Conservation (phyloP, 345 rosid genomes). For the Lepidium didymum region DNA sequence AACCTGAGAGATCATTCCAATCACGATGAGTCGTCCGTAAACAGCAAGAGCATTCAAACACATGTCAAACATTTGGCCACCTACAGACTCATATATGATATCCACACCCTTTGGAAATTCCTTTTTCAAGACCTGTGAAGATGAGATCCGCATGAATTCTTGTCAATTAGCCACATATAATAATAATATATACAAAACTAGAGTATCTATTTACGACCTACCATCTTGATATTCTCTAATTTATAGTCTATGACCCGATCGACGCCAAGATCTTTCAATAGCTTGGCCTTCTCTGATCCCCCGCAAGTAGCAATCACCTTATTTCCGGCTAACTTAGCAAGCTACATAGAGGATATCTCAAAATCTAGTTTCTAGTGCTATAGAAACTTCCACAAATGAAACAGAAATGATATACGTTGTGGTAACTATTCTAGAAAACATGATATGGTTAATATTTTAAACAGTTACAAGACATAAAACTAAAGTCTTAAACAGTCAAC, state of each 20-base stretch:
- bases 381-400: not conserved
- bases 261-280: slow-evolving; percentile 73
- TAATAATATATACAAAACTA: not conserved
- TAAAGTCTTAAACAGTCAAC: not conserved
- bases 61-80: slow-evolving; percentile 83
- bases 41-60: slow-evolving; percentile 85
- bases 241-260: slow-evolving; percentile 88
- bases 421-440: no score
- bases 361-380: not conserved
- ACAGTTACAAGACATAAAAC: not conserved
- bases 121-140: slow-evolving; percentile 60
- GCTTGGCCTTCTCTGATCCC: slow-evolving; percentile 73
- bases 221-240: slow-evolving; percentile 77
- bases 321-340: slow-evolving; percentile 86
- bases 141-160: not conserved
- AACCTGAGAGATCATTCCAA: slow-evolving; percentile 99
- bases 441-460: not conserved
- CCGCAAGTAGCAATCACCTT: slow-evolving; percentile 91
- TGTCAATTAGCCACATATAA: not conserved
- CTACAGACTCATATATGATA: slow-evolving; percentile 89
- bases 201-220: slow-evolving; percentile 24
- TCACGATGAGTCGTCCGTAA: slow-evolving; percentile 70
- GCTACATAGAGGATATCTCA: slow-evolving; percentile 38
- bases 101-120: slow-evolving; percentile 86
- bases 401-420: not conserved